phyloP scores from a whole-genome alignment of 106 monocot species.

The Vanilla planifolia region DNA sequence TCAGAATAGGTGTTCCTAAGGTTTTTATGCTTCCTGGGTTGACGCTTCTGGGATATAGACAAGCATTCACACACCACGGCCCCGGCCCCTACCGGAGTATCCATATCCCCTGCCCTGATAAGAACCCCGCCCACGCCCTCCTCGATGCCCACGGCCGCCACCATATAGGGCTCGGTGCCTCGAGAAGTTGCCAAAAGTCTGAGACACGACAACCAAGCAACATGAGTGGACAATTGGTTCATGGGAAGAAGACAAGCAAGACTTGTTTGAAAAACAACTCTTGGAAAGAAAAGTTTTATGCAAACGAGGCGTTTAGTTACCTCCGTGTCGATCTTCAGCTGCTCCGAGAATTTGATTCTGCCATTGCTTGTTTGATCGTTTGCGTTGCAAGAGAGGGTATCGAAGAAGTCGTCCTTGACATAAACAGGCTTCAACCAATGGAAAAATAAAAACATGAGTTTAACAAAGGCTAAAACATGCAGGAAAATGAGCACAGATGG shows the following conservation, averaged over 20 bases:
- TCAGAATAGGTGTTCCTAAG: too few species aligned
- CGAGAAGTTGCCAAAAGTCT: constrained; percentile 50
- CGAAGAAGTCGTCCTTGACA: constrained; percentile 93
- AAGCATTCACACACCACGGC: too few species aligned
- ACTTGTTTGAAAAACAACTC: background rate
- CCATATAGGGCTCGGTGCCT: constrained; percentile 5
- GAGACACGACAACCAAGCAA: constrained; percentile 1
- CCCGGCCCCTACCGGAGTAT: constrained; percentile 20
- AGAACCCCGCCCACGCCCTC: constrained; percentile 15
- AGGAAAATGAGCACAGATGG: background rate
- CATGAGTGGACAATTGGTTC: background rate
- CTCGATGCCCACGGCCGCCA: constrained; percentile 19
- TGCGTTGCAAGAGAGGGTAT: constrained; percentile 70
- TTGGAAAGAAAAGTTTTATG: background rate
- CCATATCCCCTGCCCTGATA: constrained; percentile 23
- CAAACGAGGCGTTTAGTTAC: constrained; percentile 16
- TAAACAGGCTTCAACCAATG: constrained; percentile 37
- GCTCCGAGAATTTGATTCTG: constrained; percentile 75
- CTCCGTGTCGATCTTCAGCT: constrained; percentile 76
- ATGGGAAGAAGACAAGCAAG: background rate
- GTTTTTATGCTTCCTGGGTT: too few species aligned
- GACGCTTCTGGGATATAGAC: too few species aligned
- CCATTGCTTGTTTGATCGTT: constrained; percentile 45
- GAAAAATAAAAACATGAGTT: background rate
- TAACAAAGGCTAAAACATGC: background rate